These are phyloP conservation scores for Sporothrix sp. DNA, from an alignment of 2,329 filamentous ascomycete species.

Conservation along the genomic window DNA sequence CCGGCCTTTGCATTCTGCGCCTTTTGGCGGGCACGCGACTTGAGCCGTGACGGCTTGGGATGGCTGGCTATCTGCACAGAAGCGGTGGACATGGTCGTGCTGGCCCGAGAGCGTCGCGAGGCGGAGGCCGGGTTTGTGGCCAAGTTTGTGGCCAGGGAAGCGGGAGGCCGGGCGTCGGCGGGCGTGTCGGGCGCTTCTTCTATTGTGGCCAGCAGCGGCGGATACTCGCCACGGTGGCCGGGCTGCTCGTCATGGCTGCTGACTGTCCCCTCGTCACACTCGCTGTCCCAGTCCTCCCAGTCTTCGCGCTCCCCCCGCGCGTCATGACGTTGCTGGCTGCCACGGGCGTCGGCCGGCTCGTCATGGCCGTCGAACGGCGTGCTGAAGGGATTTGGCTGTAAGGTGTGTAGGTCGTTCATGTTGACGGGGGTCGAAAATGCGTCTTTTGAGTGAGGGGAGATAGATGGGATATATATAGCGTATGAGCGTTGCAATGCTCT, in stretches of 20 bases:
- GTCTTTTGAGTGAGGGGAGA: neutral
- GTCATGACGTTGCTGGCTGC: neutral
- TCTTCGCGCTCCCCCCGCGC: slow-evolving; percentile 27
- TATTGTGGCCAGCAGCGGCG: slow-evolving; percentile 8
- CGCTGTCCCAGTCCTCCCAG: slow-evolving; percentile 47
- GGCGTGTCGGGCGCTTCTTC: slow-evolving; percentile 5
- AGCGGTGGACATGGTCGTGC: neutral
- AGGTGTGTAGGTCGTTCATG: slow-evolving; percentile 21
- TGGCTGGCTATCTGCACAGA: slow-evolving; percentile 22
- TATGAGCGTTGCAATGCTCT: slow-evolving; percentile 1
- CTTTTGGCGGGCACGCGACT: slow-evolving; percentile 52
- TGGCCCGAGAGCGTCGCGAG: neutral
- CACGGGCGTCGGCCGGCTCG: neutral
- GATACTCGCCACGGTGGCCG: slow-evolving; percentile 12
- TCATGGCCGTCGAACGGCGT: slow-evolving; percentile 14
- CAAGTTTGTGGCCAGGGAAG: neutral
- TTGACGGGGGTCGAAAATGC: neutral
- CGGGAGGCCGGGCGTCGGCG: neutral
- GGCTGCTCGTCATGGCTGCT: neutral
- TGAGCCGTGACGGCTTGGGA: slow-evolving; percentile 37
- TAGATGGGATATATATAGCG: neutral
- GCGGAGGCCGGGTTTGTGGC: neutral
- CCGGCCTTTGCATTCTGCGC: slow-evolving; percentile 51
- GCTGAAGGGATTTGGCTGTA: slow-evolving; percentile 16
- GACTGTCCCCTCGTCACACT: slow-evolving; percentile 40